Base-by-base conservation (phyloP, 768 basidiomycete species). In the Lentinula detonsa region DNA sequence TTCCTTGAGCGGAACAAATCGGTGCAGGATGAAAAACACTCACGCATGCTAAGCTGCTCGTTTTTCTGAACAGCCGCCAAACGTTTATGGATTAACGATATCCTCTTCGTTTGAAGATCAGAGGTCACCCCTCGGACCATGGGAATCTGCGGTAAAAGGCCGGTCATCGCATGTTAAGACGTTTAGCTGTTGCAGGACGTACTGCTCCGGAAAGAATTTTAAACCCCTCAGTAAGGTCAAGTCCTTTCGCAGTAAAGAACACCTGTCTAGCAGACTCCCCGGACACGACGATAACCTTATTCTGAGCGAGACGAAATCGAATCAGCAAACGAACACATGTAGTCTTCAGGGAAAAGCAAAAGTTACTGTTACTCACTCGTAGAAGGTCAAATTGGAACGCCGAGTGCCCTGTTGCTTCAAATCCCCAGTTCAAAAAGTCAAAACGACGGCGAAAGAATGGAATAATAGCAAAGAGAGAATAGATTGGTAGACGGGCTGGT, bases 201-300 rank as follows among this genome's bases (percentile, higher is more conserved):
- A 91, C 90, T 59, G 87, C 88, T 55, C 89, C 90, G 54, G 87
- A 88, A 63, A 92, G 79, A 67, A 89, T 82, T 67, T 85, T 88
- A 78, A 90, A 91, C 5, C 88, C 90, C 75, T 90, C 88, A 45
- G 85, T 86, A 55, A 92, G 80, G 71, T 91, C 88, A 63, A 92
- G 82, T 21, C 81, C 81, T 72, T 83, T 85, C 60, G 86, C 83
- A 2, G 80, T 79, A 67, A 91, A 88, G 73, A 91, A 91, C 3
- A 84, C 78, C 59, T 82, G 80, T 60, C 90, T 78, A 15, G 84
- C 90, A 37, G 76, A 78, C 68, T 90, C 87, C 57, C 90, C 90
- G 43, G 90, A 91, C 43, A 91, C 81, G 37, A 87, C 88, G 57
- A 92, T 78, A 65, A 92, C 88, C 3, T 80, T 85, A 64, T 87